Conservation (phyloP, 164 flowering plant species). For the Umbellularia californica region DNA sequence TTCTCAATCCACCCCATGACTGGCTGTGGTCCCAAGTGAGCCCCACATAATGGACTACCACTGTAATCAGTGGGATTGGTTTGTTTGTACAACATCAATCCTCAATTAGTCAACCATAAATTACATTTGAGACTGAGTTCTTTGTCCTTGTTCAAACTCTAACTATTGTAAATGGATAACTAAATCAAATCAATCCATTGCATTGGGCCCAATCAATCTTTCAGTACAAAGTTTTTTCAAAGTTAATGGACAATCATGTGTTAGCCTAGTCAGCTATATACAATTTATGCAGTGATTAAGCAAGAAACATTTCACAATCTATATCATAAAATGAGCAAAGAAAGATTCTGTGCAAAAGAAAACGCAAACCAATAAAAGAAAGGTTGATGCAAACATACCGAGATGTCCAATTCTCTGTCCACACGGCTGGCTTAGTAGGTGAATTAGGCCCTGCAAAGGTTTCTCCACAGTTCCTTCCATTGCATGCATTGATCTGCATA, state of each 20-base stretch:
- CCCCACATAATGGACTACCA: too few relatives aligned
- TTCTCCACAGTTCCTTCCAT: slow-evolving; percentile 75
- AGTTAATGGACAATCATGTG: too few relatives aligned
- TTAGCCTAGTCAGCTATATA: too few relatives aligned
- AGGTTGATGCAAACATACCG: slow-evolving; percentile 37
- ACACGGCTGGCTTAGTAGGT: slow-evolving; percentile 74
- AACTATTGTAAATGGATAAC: background rate
- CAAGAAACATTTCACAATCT: background rate
- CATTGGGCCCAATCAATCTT: background rate
- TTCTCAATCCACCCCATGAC: too few relatives aligned
- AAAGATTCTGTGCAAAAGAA: background rate
- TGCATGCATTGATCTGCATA: slow-evolving; percentile 88
- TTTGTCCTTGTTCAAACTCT: background rate
- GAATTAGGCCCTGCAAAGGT: slow-evolving; percentile 88
- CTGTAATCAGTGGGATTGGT: too few relatives aligned
- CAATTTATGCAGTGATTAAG: too few relatives aligned
- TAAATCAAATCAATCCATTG: background rate
- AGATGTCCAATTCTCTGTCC: slow-evolving; percentile 97
- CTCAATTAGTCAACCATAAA: background rate
- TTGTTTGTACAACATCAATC: too few relatives aligned
- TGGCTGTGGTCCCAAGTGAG: too few relatives aligned
- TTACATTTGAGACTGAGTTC: background rate
- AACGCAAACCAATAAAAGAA: background rate
- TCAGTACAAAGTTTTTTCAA: too few relatives aligned
- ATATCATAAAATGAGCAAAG: background rate